Percentiles rank a stretch among this genome's conserved stretches.
These are phyloP conservation scores for Vanrija pseudolonga DNA, from an alignment of 1,284 basidiomycete species.

Conservation along the genomic window DNA sequence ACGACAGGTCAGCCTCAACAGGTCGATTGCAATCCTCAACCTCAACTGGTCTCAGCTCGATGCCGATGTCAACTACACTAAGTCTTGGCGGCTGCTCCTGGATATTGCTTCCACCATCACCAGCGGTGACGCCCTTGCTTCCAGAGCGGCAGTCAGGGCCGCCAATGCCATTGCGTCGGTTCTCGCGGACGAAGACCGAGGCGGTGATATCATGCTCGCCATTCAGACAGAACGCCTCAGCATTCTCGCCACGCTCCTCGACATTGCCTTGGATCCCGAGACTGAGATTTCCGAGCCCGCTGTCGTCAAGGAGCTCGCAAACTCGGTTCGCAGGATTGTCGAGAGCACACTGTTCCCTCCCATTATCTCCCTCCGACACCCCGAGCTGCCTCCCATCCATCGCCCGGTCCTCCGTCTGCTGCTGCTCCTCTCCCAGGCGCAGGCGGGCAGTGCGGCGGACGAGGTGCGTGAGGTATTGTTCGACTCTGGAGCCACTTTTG, in stretches of 20 bases:
- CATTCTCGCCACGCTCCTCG: constrained; percentile 69
- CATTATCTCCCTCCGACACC: constrained; percentile 67
- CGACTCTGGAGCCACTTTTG: constrained; percentile 31
- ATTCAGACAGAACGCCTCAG: constrained; percentile 73
- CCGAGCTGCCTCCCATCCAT: constrained; percentile 68
- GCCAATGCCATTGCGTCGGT: constrained; percentile 63
- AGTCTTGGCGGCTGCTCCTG: constrained; percentile 73
- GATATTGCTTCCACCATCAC: constrained; percentile 63
- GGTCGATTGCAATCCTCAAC: constrained; percentile 47
- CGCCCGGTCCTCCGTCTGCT: constrained; percentile 72
- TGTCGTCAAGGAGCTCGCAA: constrained; percentile 56
- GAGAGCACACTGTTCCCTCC: constrained; percentile 71
- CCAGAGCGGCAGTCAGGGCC: constrained; percentile 59
- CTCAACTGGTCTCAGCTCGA: constrained; percentile 73
- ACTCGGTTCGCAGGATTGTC: constrained; percentile 64
- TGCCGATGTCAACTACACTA: constrained; percentile 66
- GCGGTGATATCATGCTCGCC: constrained; percentile 77
- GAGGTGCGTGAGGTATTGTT: constrained; percentile 23
- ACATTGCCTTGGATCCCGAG: constrained; percentile 61
- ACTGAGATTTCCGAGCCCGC: constrained; percentile 50
- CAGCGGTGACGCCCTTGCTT: constrained; percentile 57
- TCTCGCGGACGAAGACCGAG: constrained; percentile 66
- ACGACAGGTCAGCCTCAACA: constrained; percentile 46
- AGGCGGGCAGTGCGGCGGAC: constrained; percentile 6
- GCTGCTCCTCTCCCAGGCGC: constrained; percentile 59